These are phyloP conservation scores for Aspergillus bertholletiae DNA, from an alignment of 495 filamentous ascomycete species.

Conservation along the genomic window DNA sequence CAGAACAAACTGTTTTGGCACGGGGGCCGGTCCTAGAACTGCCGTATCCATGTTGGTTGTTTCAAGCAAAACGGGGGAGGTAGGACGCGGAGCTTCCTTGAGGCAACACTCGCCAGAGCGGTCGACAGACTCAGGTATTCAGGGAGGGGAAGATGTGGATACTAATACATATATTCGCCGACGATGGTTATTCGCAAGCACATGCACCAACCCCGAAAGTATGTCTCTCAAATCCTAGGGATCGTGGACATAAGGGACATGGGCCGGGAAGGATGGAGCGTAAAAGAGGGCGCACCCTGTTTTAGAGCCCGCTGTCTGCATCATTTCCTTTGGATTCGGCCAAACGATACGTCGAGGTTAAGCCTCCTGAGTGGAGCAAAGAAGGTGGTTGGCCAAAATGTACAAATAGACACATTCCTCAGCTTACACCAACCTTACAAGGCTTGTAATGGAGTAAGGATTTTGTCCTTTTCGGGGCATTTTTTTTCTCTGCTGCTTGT, in stretches of 20 bases:
- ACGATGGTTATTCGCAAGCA: not conserved
- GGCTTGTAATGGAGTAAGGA: not conserved
- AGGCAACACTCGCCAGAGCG: not conserved
- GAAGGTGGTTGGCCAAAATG: conserved; percentile 5
- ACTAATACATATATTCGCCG: not conserved
- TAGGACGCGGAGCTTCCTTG: not conserved
- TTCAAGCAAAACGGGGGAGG: not conserved
- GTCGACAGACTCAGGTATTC: not conserved
- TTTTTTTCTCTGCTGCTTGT: not conserved
- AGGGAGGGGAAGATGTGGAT: not conserved
- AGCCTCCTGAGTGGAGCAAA: not conserved
- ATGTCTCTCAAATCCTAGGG: not conserved
- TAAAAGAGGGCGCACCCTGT: not conserved
- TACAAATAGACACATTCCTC: conserved; percentile 4
- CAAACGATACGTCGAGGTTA: conserved; percentile 24
- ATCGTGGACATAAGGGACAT: conserved; percentile 1
- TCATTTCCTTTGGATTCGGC: conserved; percentile 18
- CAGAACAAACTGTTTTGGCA: conserved; percentile 60
- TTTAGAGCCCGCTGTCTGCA: not conserved
- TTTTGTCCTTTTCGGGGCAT: not conserved
- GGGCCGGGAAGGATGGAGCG: not conserved
- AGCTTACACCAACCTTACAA: not conserved
- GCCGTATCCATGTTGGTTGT: conserved; percentile 14
- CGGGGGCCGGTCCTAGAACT: conserved; percentile 12
- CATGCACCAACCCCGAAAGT: not conserved